Base-by-base conservation (phyloP, 1,284 basidiomycete genomes). In the Sutorius eximius region DNA sequence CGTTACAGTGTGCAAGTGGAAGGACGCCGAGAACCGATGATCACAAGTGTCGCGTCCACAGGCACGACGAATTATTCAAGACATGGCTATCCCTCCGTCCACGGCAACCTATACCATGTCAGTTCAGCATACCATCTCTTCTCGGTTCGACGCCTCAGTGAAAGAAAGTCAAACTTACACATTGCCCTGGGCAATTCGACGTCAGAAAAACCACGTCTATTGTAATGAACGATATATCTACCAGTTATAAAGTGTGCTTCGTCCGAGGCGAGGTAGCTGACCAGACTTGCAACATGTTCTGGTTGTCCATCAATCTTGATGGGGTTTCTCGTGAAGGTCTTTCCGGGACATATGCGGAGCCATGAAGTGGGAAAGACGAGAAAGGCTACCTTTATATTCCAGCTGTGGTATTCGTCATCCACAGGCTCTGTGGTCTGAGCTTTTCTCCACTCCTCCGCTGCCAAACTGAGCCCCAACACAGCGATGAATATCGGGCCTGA, bases 231-330 rank as follows among this genome's bases (percentile, higher is more conserved):
- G 18, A 9, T 13, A 33, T 13, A 30, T 51, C 20, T 45, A 37
- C 62, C 59, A 5, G 64, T 66, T 24, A 63, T 54, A n/a, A 56
- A 60, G 48, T 48, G 55, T 13, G 59, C 56, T n/a, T 62, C 62
- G 24, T 62, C 45, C 9, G 60, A 66, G 27, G 51, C 62, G 3
- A 61, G 47, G 27, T 59, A 63, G 22, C 61, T 62, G 6, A 66
- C 64, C 11, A 66, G 29, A 33, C 36, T 48, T 18, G 64, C 53
- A 13, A 66, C 7, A n/a, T 63, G 53, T 30, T 66, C 63, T 2
- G 61, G 59, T 1, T 57, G 52, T 8, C 60, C 61, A 9, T 38
- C 16, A 18, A 22, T 10, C 5, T 59, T 54, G 24, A 59, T 51
- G 5, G 48, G 27, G 15, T 8, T 12, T 24, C 15, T 24, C 0